Evolutionary conservation across 2,329 filamentous ascomycete genomes (phyloP).

Genomic region (Waltergamsia citrina): DNA sequence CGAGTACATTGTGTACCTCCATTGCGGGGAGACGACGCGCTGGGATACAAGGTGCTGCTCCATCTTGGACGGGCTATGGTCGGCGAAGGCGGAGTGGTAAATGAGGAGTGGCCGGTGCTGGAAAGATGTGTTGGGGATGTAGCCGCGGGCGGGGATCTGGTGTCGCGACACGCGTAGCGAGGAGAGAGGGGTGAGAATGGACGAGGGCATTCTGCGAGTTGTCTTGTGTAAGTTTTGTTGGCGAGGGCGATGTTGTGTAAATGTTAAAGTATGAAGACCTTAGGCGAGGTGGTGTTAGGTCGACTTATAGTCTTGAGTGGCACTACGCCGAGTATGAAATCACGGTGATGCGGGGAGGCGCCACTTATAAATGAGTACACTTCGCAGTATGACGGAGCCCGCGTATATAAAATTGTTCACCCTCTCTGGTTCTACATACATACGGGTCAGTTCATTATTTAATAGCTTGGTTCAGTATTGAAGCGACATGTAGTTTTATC

Average conservation of each 20-base stretch:
- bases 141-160: conserved; percentile 45
- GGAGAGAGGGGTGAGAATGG: conserved; percentile 24
- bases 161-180: conserved; percentile 47
- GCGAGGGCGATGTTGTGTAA: neutral
- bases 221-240: too few relatives aligned
- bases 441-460: too few relatives aligned
- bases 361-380: too few relatives aligned
- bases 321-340: too few relatives aligned
- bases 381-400: too few relatives aligned
- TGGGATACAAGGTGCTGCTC: conserved; percentile 43
- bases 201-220: conserved; percentile 4
- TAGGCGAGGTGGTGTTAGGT: too few relatives aligned
- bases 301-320: too few relatives aligned
- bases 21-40: conserved; percentile 51
- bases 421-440: too few relatives aligned
- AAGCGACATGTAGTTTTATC: too few relatives aligned
- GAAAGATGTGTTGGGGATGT: conserved; percentile 56
- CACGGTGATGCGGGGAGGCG: too few relatives aligned
- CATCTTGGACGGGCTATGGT: conserved; percentile 35
- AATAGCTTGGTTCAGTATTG: too few relatives aligned
- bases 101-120: conserved; percentile 55
- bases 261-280: neutral
- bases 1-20: conserved; percentile 61
- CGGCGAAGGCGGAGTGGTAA: conserved; percentile 50
- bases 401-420: too few relatives aligned